Conservation (phyloP, 768 basidiomycete species). For the Porphyrellus cyaneotinctus region DNA sequence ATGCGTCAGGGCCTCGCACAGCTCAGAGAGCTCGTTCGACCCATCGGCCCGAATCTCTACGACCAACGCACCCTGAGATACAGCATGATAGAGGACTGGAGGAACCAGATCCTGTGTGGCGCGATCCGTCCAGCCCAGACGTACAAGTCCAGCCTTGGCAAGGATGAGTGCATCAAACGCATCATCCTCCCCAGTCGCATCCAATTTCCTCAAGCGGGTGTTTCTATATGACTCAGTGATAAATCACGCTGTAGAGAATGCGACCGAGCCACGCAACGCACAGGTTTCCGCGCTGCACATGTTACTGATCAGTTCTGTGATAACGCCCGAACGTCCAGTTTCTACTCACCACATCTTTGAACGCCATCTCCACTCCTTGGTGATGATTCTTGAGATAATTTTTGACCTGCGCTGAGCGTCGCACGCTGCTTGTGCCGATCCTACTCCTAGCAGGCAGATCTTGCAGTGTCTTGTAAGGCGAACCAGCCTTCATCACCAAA, state of each 20-base stretch:
- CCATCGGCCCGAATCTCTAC: conserved; percentile 80
- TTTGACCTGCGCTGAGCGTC: conserved; percentile 87
- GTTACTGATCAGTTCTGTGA: not conserved
- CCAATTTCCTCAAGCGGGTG: conserved; percentile 88
- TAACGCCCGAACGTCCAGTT: not conserved
- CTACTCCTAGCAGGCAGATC: conserved; percentile 86
- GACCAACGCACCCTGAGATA: conserved; percentile 90
- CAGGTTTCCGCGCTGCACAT: conserved; percentile 77
- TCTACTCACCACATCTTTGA: conserved; percentile 80
- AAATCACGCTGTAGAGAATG: not conserved
- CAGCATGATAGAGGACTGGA: conserved; percentile 80
- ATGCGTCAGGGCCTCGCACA: conserved; percentile 70
- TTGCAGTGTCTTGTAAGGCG: conserved; percentile 63
- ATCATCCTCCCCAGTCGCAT: conserved; percentile 58
- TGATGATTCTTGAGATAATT: conserved; percentile 58
- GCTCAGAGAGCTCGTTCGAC: conserved; percentile 46
- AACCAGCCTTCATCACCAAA: conserved; percentile 77
- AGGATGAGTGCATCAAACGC: conserved; percentile 88
- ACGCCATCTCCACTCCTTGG: conserved; percentile 46
- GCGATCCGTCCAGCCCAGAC: conserved; percentile 69
- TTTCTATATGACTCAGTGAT: conserved; percentile 47
- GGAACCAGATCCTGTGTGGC: conserved; percentile 70
- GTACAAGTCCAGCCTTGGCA: conserved; percentile 87
- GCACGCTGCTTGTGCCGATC: conserved; percentile 93
- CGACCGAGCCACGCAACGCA: conserved; percentile 37